Conservation (phyloP, 169 alveolate species). For the Theileria parva region DNA sequence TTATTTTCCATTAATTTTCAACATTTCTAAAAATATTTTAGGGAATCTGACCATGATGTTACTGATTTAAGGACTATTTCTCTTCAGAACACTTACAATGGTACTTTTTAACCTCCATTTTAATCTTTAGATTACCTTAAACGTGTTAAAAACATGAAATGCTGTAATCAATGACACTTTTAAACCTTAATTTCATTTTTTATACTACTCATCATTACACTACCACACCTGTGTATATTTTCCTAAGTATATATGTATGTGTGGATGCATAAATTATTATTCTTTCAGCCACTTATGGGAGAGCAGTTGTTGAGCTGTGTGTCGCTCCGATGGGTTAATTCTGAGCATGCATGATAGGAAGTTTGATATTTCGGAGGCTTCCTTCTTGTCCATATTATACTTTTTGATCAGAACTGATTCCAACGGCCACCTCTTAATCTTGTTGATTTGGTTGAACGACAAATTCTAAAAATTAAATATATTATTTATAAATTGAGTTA, state of each 20-base stretch:
- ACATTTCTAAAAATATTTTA: neutral
- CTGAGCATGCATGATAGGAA: slow-evolving; percentile 85
- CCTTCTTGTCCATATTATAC: slow-evolving; percentile 81
- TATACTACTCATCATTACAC: neutral
- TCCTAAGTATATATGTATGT: neutral
- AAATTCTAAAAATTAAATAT: neutral
- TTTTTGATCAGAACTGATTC: slow-evolving; percentile 82
- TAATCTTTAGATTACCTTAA: neutral
- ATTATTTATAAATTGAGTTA: neutral
- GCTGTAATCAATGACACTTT: neutral
- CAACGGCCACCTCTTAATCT: slow-evolving; percentile 76
- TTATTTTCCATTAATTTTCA: neutral
- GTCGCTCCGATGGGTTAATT: slow-evolving; percentile 87
- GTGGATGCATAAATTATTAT: neutral
- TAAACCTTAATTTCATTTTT: neutral
- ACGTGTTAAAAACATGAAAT: slow-evolving; percentile 1
- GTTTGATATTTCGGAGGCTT: slow-evolving; percentile 79
- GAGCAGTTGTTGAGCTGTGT: slow-evolving; percentile 87
- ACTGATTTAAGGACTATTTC: neutral
- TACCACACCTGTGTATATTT: neutral
- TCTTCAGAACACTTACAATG: slow-evolving; percentile 15
- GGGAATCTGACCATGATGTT: slow-evolving; percentile 3
- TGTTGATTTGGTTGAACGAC: slow-evolving; percentile 48
- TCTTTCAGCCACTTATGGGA: slow-evolving; percentile 88
- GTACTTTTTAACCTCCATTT: neutral